These are phyloP conservation scores for Moesziomyces sp. DNA, from an alignment of 1,284 basidiomycete species.

Conservation along the genomic window DNA sequence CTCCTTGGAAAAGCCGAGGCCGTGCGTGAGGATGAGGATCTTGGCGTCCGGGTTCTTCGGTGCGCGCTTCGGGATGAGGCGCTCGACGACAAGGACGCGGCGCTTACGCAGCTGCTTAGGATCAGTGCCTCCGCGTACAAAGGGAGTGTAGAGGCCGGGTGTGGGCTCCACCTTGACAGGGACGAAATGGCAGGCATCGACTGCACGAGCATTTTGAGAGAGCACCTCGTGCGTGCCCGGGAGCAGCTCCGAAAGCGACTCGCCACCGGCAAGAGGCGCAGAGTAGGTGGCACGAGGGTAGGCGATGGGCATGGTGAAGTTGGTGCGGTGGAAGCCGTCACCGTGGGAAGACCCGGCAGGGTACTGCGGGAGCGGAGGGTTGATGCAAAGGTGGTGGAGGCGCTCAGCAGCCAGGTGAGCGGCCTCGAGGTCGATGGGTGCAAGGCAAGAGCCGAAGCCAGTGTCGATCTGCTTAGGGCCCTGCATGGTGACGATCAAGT, in stretches of 20 bases:
- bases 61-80: slow-evolving; percentile 35
- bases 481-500: slow-evolving; percentile 18
- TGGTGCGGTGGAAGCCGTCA: slow-evolving; percentile 28
- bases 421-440: slow-evolving; percentile 43
- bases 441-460: slow-evolving; percentile 41
- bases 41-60: slow-evolving; percentile 37
- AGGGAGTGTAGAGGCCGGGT: slow-evolving; percentile 42
- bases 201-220: slow-evolving; percentile 40
- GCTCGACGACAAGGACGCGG: slow-evolving; percentile 39
- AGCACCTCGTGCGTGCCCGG: slow-evolving; percentile 44
- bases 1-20: slow-evolving; percentile 46
- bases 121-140: slow-evolving; percentile 36
- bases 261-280: slow-evolving; percentile 37
- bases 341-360: slow-evolving; percentile 34
- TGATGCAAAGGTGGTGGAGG: slow-evolving; percentile 34
- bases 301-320: slow-evolving; percentile 41
- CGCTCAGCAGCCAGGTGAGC: slow-evolving; percentile 39
- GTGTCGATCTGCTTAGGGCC: slow-evolving; percentile 46
- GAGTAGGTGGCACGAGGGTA: slow-evolving; percentile 46
- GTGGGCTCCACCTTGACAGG: slow-evolving; percentile 44
- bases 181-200: slow-evolving; percentile 43
- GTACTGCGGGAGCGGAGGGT: slow-evolving; percentile 34
- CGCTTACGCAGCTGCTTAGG: slow-evolving; percentile 41
- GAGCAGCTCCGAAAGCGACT: slow-evolving; percentile 37
- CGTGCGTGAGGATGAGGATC: slow-evolving; percentile 41